Conservation (phyloP, 768 basidiomycete genomes). For the Rhizopogon vinicolor region DNA sequence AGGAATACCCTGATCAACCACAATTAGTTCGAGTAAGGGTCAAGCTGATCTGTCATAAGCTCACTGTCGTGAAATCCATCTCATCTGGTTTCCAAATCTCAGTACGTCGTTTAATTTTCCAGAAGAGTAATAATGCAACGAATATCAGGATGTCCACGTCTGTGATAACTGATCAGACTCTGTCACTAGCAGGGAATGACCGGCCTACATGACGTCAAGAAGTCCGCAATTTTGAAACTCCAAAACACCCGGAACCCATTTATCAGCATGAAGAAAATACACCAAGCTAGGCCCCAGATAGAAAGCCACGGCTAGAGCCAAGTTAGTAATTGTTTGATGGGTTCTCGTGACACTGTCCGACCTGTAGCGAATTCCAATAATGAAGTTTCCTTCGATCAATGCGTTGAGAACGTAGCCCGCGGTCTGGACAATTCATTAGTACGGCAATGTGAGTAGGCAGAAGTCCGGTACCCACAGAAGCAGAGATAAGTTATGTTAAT, state of each 20-base stretch:
- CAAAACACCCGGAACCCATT: slow-evolving; percentile 60
- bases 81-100: slow-evolving; percentile 49
- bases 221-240: slow-evolving; percentile 47
- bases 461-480: slow-evolving; percentile 45
- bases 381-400: slow-evolving; percentile 55
- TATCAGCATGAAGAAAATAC: slow-evolving; percentile 52
- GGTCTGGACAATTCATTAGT: slow-evolving; percentile 34
- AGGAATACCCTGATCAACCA: slow-evolving; percentile 50
- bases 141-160: slow-evolving; percentile 25
- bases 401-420: slow-evolving; percentile 67
- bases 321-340: slow-evolving; percentile 2
- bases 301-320: slow-evolving; percentile 46
- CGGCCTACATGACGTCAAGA: slow-evolving; percentile 41
- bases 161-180: slow-evolving; percentile 10
- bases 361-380: slow-evolving; percentile 54
- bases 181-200: slow-evolving; percentile 6
- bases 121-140: slow-evolving; percentile 16
- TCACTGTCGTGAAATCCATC: slow-evolving; percentile 70
- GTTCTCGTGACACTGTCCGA: slow-evolving; percentile 20
- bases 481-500: slow-evolving; percentile 66
- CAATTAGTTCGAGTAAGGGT: not conserved
- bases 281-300: slow-evolving; percentile 68
- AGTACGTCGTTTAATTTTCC: slow-evolving; percentile 15
- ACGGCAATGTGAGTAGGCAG: not conserved
- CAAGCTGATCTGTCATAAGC: slow-evolving; percentile 10